Conservation (phyloP, 257 asterid genomes). For the Ilex aquifolium region DNA sequence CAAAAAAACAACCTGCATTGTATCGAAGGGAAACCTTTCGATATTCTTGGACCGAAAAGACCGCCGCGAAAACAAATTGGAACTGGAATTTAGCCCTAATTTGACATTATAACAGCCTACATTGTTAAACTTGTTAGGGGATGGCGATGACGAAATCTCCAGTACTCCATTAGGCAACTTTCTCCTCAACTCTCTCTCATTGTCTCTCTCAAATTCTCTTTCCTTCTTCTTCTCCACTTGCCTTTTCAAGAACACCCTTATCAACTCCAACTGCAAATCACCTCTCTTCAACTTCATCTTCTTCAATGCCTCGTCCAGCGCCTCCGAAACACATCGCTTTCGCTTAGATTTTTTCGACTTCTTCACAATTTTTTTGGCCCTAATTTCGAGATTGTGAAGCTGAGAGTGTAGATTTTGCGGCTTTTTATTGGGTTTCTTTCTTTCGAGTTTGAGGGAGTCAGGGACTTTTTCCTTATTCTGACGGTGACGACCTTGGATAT, state of each 20-base stretch:
- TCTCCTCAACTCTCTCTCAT: slow-evolving; percentile 32
- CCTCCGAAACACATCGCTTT: slow-evolving; percentile 55
- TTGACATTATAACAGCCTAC: slow-evolving; percentile 47
- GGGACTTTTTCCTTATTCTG: slow-evolving; percentile 81
- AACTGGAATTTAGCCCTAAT: slow-evolving; percentile 35
- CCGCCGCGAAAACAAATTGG: slow-evolving; percentile 36
- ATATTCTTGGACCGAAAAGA: slow-evolving; percentile 77
- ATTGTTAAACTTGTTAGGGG: slow-evolving; percentile 17
- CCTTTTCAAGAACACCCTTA: slow-evolving; percentile 71
- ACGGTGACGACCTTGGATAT: slow-evolving; percentile 81
- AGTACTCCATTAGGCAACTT: slow-evolving; percentile 78
- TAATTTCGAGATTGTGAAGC: slow-evolving; percentile 5
- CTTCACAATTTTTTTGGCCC: neutral
- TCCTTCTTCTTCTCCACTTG: slow-evolving; percentile 83
- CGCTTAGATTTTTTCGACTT: slow-evolving; percentile 33
- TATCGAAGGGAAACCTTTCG: slow-evolving; percentile 67
- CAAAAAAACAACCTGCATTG: slow-evolving; percentile 66
- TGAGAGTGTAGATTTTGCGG: slow-evolving; percentile 28
- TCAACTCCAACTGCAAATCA: slow-evolving; percentile 81
- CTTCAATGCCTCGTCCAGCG: slow-evolving; percentile 77
- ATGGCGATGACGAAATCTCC: slow-evolving; percentile 57
- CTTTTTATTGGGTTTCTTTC: slow-evolving; percentile 40
- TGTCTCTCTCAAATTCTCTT: slow-evolving; percentile 31
- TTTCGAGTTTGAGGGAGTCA: slow-evolving; percentile 73
- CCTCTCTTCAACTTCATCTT: slow-evolving; percentile 77